phyloP scores from a whole-genome alignment of 2,329 filamentous ascomycete species.

The Aspergillus persii region DNA sequence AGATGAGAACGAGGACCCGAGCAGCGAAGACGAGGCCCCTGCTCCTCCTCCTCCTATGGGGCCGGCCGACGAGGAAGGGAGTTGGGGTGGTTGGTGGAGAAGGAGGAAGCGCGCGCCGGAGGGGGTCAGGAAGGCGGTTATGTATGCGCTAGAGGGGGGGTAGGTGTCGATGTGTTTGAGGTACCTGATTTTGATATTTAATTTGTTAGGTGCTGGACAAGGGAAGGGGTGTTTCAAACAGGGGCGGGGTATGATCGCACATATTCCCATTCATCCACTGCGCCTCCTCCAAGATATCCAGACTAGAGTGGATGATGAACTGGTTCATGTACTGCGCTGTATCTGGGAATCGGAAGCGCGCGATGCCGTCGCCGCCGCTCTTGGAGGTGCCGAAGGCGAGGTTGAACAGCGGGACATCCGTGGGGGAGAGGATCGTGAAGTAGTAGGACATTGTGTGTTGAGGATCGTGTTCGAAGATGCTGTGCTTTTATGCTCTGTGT shows the following conservation, averaged over 20 bases:
- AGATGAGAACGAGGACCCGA: conserved; percentile 25
- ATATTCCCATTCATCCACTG: conserved; percentile 88
- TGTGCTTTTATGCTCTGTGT: neutral
- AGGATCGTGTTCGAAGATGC: too few relatives aligned
- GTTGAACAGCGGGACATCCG: conserved; percentile 94
- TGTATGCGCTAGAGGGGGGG: conserved; percentile 77
- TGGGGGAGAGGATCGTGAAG: conserved; percentile 93
- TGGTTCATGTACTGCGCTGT: conserved; percentile 93
- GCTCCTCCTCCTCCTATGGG: conserved; percentile 13
- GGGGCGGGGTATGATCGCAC: conserved; percentile 47
- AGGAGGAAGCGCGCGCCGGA: conserved; percentile 93
- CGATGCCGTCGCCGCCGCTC: conserved; percentile 86
- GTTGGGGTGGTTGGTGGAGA: conserved; percentile 72
- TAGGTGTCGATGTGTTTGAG: conserved; percentile 96
- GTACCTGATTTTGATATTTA: conserved; percentile 59
- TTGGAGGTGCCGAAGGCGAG: conserved; percentile 97
- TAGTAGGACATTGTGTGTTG: conserved; percentile 82
- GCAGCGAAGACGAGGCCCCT: conserved; percentile 28
- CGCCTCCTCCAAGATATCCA: conserved; percentile 94
- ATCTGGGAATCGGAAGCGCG: conserved; percentile 85
- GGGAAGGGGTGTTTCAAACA: neutral
- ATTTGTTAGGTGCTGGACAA: neutral
- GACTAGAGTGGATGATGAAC: conserved; percentile 89
- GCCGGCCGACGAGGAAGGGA: conserved; percentile 34
- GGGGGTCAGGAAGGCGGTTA: conserved; percentile 90